Evolutionary conservation across 495 filamentous ascomycete genomes (phyloP), one percentile per base, ranked within the genome.

Genomic region (Hypoxylon lienhwacheense): DNA sequence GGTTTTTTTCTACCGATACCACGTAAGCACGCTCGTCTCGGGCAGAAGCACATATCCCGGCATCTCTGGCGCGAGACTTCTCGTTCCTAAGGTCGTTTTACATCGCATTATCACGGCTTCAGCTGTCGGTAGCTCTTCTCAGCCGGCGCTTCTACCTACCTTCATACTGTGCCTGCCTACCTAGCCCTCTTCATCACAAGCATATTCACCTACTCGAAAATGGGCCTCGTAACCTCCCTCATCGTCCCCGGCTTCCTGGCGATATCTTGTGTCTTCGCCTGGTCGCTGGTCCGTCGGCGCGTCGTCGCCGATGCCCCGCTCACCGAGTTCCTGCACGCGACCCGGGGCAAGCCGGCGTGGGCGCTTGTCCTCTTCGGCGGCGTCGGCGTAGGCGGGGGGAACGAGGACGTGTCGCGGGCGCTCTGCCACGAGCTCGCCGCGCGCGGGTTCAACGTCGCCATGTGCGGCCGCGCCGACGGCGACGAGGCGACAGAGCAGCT

Each of bases 361-460:
- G 83, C 81, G 2, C 66, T 85, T 2, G 76, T 85, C 2, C n/a
- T n/a, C n/a, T n/a, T 82, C 81, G 0, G 81, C 79, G 11, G 73
- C 76, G 10, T 77, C 64, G 31, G 79, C 78, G 32, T 4, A 26
- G 4, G 36, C 21, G 21, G 16, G 20, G 16, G 21, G 17, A 19
- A 39, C 6, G 11, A 22, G 7, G 1, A 21, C 22, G 81, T 79
- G 2, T 79, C 85, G 36, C 80, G 81, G 12, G 73, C 65, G 0
- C 68, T 82, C 45, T 64, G 66, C 16, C 55, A 71, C 32, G 77
- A 78, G 45, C 72, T 83, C 26, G 77, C 76, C n/a, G 37, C 41
- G 0, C 62, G 66, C 7, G 79, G 80, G 31, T 84, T 85, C 74
- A 81, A 81, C 53, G 72, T 84, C 14, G 66, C 81, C 1, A 55